phyloP scores from a whole-genome alignment of 345 rosid species.

The Mercurialis annua region DNA sequence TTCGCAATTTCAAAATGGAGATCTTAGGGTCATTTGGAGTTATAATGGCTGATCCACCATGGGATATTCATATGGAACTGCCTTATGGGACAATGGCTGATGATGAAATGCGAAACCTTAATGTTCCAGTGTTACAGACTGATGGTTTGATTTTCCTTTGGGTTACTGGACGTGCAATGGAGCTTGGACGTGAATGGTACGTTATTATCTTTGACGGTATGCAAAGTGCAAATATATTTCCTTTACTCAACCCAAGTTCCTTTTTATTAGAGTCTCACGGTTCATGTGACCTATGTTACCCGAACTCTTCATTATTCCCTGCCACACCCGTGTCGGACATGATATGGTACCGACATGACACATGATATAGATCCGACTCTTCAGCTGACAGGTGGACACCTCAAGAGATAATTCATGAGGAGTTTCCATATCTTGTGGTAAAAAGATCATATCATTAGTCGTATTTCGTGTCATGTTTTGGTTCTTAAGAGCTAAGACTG shows the following conservation, averaged over 20 bases:
- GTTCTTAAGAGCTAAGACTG: too few relatives aligned
- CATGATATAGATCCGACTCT: too few relatives aligned
- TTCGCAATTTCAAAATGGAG: slow-evolving; percentile 88
- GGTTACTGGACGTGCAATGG: slow-evolving; percentile 99
- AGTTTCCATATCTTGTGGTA: too few relatives aligned
- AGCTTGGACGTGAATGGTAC: slow-evolving; percentile 99
- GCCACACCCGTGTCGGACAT: too few relatives aligned
- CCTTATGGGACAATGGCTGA: slow-evolving; percentile 99
- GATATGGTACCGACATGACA: too few relatives aligned
- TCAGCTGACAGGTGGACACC: too few relatives aligned
- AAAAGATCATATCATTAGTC: too few relatives aligned
- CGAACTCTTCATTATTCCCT: too few relatives aligned
- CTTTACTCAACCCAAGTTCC: background rate
- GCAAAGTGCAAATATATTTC: background rate
- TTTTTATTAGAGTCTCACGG: background rate
- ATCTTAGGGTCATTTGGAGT: slow-evolving; percentile 95
- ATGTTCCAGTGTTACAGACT: slow-evolving; percentile 97
- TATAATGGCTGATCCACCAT: slow-evolving; percentile 99
- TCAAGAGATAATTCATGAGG: too few relatives aligned
- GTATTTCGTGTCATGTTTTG: too few relatives aligned
- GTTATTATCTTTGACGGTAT: background rate
- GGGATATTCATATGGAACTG: slow-evolving; percentile 99
- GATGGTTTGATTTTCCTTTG: slow-evolving; percentile 96
- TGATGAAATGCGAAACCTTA: slow-evolving; percentile 97
- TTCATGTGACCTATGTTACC: too few relatives aligned